A percentile compares a stretch with the other conserved stretches of the same genome.
Conservation (phyloP, 2,329 filamentous ascomycete genomes). For the Phaeoacremonium minimum region DNA sequence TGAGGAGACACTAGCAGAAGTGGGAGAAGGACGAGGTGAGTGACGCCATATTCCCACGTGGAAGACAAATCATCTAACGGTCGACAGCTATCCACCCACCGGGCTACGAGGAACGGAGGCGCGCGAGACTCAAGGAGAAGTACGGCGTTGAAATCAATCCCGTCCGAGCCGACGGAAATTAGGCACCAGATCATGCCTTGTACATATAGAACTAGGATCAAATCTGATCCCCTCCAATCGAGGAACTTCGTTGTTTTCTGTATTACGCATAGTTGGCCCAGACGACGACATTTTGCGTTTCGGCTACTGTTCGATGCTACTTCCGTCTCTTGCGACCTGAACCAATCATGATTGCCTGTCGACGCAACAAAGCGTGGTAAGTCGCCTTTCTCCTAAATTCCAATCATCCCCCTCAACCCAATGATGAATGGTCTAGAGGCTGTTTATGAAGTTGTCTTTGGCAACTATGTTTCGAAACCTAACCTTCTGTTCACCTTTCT, state of each 20-base stretch:
- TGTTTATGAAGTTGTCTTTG: slow-evolving; percentile 29
- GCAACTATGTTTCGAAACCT: slow-evolving; percentile 26
- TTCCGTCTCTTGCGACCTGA: not conserved
- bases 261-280: slow-evolving; percentile 1
- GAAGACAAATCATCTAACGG: slow-evolving; percentile 7
- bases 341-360: no score
- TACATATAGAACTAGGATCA: slow-evolving; percentile 12
- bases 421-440: slow-evolving; percentile 30
- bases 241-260: not conserved
- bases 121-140: slow-evolving; percentile 75
- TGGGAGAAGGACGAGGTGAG: slow-evolving; percentile 86
- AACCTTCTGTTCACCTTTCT: slow-evolving; percentile 27
- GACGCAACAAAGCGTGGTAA: slow-evolving; percentile 1
- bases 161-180: slow-evolving; percentile 48
- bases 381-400: not conserved
- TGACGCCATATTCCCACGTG: slow-evolving; percentile 2
- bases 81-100: slow-evolving; percentile 71
- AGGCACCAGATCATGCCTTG: slow-evolving; percentile 7
- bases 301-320: not conserved
- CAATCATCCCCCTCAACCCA: not conserved
- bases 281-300: not conserved
- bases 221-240: slow-evolving; percentile 10
- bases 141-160: slow-evolving; percentile 83
- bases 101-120: slow-evolving; percentile 80
- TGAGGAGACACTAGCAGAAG: slow-evolving; percentile 73